Percentiles rank a stretch among this genome's conserved stretches.
These are phyloP conservation scores for Clavispora asparagi DNA, from an alignment of 805 yeast species.

Conservation along the genomic window DNA sequence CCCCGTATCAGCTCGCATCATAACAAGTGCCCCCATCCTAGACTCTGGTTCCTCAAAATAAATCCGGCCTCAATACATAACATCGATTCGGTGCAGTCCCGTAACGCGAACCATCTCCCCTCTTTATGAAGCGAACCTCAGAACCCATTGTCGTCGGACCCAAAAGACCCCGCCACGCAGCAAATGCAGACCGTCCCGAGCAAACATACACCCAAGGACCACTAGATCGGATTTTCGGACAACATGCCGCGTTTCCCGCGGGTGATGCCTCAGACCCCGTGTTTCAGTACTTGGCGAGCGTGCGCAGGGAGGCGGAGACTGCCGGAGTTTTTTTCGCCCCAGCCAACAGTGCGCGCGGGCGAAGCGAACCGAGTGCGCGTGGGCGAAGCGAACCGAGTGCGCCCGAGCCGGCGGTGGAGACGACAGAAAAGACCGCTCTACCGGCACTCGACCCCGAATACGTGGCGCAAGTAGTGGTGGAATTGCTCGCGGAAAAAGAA, in stretches of 20 bases:
- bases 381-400: no score
- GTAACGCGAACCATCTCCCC: neutral
- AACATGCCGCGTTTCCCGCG: conserved; percentile 24
- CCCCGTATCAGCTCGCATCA: no score
- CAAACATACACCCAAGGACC: conserved; percentile 16
- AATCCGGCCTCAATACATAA: no score
- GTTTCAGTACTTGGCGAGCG: conserved; percentile 20
- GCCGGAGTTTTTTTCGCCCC: neutral
- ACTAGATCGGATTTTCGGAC: conserved; percentile 25
- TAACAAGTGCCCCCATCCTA: no score
- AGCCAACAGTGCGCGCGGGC: neutral
- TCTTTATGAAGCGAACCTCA: neutral
- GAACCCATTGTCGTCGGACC: neutral
- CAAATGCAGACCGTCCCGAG: neutral
- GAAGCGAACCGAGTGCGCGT: no score
- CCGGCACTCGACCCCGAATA: neutral
- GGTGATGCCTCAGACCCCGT: conserved; percentile 14
- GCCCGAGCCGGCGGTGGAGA: neutral
- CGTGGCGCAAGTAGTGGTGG: conserved; percentile 1
- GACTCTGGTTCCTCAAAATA: no score
- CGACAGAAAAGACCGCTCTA: no score
- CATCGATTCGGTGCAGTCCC: neutral
- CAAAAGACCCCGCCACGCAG: neutral
- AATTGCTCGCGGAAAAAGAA: neutral
- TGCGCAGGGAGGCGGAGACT: conserved; percentile 27